Evolutionary conservation across 2,329 filamentous ascomycete species (phyloP).

Genomic region (Tolypocladium guangdongense): DNA sequence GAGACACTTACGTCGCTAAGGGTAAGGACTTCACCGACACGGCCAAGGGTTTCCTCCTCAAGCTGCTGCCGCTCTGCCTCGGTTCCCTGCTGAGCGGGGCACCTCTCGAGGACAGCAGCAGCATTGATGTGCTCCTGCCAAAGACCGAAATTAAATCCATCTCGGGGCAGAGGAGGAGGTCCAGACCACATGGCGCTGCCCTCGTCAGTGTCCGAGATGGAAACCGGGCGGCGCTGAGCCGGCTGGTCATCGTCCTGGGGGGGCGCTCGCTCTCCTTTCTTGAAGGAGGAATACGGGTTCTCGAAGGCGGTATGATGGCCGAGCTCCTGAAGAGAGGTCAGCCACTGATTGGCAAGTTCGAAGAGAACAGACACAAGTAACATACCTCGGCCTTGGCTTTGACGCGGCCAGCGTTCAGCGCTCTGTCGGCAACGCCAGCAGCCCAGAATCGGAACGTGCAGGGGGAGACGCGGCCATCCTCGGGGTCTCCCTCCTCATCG

Average conservation of each 20-base stretch:
- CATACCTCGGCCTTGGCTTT: not conserved
- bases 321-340: not conserved
- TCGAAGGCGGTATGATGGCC: too few relatives aligned
- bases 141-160: too few relatives aligned
- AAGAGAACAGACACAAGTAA: too few relatives aligned
- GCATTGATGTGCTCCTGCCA: too few relatives aligned
- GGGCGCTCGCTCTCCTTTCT: not conserved
- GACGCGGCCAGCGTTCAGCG: not conserved
- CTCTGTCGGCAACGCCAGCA: constrained; percentile 13
- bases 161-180: too few relatives aligned
- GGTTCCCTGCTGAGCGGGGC: too few relatives aligned
- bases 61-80: too few relatives aligned
- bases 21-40: not conserved
- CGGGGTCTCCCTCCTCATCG: constrained; percentile 28
- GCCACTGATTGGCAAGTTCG: not conserved
- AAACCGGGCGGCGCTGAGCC: not conserved
- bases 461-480: constrained; percentile 26
- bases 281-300: too few relatives aligned
- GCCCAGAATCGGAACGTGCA: constrained; percentile 28
- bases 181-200: too few relatives aligned
- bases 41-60: too few relatives aligned
- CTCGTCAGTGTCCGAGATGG: too few relatives aligned
- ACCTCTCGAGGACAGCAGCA: too few relatives aligned
- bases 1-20: constrained; percentile 9
- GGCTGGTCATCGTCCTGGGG: not conserved